Base-by-base conservation (phyloP, 129 eudicot species). In the Tagetes patula region DNA sequence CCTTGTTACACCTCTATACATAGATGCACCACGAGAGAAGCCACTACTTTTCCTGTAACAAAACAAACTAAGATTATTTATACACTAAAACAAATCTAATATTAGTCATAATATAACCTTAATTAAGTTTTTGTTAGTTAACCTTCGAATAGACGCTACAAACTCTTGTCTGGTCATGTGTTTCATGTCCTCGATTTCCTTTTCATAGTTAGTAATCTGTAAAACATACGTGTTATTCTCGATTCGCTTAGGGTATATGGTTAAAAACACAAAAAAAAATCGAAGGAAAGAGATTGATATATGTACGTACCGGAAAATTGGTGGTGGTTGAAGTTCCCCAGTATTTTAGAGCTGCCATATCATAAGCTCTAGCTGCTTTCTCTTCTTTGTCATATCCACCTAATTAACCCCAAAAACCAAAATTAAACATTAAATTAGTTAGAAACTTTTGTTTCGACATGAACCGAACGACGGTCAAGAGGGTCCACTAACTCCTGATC, bases 341-440 rank as follows among this genome's bases (percentile, higher is more conserved):
- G 73, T 95, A 95, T 73, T 95, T 95, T 5, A 95, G 76, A 50
- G 99, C 99, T 64, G 97, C 97, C 77, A 90, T 83, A 80, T 95
- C 99, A 82, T 95, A 95, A 61, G 99, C 95, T 86, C 97, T 86
- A 70, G 99, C 99, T 69, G 99, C 99, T 61, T 95, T 95, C 74
- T 95, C 99, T 85, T 95, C 99, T 80, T 95, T 95, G 80, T 95
- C 99, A 85, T 95, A 95, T 59, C 99, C 99, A 67, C 99, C 99
- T 94, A 80, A 4, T 20, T 20, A 20, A 52, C 69, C 77, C 69
- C 61, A 49, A 6, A 72, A 43, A 68, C 13, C 9, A 31, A 32
- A 8, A 3, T 38, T n/a, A 53, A 38, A 0, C 9, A 8, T 41
- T 3, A 8, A 12, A 27, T 49, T 6, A 43, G 48, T 43, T 42